Base-by-base conservation (phyloP, 441 rosid genomes). In the Jatropha podagrica region DNA sequence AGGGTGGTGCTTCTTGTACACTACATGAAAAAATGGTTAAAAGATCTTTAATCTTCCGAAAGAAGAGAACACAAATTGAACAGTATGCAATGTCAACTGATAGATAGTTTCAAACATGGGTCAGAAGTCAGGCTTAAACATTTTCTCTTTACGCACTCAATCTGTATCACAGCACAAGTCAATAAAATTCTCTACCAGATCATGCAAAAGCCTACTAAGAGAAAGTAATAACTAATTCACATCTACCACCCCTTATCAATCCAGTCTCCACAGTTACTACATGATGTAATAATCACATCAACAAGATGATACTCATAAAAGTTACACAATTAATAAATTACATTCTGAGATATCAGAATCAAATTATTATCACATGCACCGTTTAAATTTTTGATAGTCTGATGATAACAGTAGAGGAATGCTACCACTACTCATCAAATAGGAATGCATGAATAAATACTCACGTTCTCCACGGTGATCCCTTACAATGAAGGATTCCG, bases 391-490 rank as follows among this genome's bases (percentile, higher is more conserved):
- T 55, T 14, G 13, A 17, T 44, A 44, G n/a, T 18, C n/a, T 48
- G 63, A 20, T 55, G 48, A 55, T 68, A 75, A 75, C 72, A 51
- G 67, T 46, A 68, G 58, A 48, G 37, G 18, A 51, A 74, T n/a
- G 51, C 14, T 32, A 32, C 32, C 32, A 2, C 32, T 2, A 32
- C 32, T 32, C 51, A 54, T 18, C 51, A 32, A 48, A 64, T 15
- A 44, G 48, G 17, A 37, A 68, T 7, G n/a, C 42, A 68, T 37
- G 44, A 78, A 72, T 54, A 69, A 79, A 64, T 32, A 89, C 99
- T 92, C 81, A 96, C 99, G 81, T 85, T 96, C 99, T 71, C 99
- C 99, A 58, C 99, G 97, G 76, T 96, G 99, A 88, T 96, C 99
- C 83, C 96, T 88, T 78, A 96, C 99, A 51, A 88, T 81, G 80